phyloP scores from a whole-genome alignment of 257 asterid genomes.

The Salvia miltiorrhiza region DNA sequence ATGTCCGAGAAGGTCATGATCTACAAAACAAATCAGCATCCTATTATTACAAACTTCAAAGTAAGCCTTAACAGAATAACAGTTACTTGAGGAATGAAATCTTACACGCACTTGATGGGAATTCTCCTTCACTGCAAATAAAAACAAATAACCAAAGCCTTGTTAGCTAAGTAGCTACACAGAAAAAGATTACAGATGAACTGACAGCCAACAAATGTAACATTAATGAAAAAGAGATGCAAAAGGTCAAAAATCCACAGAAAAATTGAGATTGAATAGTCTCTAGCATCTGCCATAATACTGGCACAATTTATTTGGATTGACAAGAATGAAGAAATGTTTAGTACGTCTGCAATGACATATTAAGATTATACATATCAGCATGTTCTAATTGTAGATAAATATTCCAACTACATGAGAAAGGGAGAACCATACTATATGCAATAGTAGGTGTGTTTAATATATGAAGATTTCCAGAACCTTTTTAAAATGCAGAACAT shows the following conservation, averaged over 20 bases:
- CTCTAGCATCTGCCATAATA: background rate
- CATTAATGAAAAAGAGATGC: background rate
- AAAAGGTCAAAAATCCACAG: background rate
- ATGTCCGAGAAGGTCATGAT: constrained; percentile 59
- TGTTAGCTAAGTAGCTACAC: constrained; percentile 25
- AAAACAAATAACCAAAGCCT: constrained; percentile 12
- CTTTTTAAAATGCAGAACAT: background rate
- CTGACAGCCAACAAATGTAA: background rate
- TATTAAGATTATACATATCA: background rate
- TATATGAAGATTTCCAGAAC: background rate
- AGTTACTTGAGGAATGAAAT: constrained; percentile 20
- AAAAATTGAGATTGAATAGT: background rate
- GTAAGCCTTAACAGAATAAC: constrained; percentile 13
- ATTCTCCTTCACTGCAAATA: constrained; percentile 76
- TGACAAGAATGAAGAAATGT: background rate
- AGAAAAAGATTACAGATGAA: background rate
- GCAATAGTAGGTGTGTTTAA: background rate
- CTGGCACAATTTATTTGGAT: background rate
- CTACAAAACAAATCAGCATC: constrained; percentile 35
- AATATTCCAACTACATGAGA: background rate
- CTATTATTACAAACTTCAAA: constrained; percentile 17
- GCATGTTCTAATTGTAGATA: background rate
- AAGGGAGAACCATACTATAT: background rate
- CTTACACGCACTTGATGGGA: constrained; percentile 76
- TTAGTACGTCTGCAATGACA: background rate